Conservation (phyloP, 176 grass and related monocot genomes). For the Poa pratensis region DNA sequence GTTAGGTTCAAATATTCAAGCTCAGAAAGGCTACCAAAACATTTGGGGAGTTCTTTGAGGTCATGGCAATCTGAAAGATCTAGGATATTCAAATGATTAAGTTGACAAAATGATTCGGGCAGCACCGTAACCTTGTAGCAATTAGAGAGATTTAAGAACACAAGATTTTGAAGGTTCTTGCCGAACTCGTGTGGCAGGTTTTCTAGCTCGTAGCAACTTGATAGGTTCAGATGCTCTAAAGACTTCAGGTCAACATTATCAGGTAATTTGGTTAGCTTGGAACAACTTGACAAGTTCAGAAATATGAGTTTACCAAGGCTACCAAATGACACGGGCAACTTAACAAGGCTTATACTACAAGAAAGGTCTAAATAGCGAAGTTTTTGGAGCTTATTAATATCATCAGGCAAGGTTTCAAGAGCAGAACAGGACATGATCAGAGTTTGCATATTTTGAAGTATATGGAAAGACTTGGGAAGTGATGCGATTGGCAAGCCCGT, state of each 20-base stretch:
- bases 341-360: too few relatives aligned
- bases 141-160: too few relatives aligned
- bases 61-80: too few relatives aligned
- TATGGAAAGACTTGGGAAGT: background rate
- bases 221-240: background rate
- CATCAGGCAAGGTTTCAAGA: constrained; percentile 43
- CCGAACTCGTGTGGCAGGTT: background rate
- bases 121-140: too few relatives aligned
- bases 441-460: constrained; percentile 40
- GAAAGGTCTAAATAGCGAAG: constrained; percentile 39
- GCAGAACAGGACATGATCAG: constrained; percentile 41
- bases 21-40: too few relatives aligned
- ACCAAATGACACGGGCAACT: too few relatives aligned
- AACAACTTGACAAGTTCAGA: background rate
- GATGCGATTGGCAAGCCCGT: constrained; percentile 15
- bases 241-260: background rate
- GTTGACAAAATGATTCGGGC: too few relatives aligned
- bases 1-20: too few relatives aligned
- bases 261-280: background rate
- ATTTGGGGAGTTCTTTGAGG: too few relatives aligned
- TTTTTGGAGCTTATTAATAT: constrained; percentile 28
- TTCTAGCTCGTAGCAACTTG: background rate
- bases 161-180: too few relatives aligned
- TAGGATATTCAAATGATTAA: too few relatives aligned
- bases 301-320: too few relatives aligned